Evolutionary conservation across 192 early-diverging fungal genomes (phyloP).

Genomic region (Coemansia sp.): DNA sequence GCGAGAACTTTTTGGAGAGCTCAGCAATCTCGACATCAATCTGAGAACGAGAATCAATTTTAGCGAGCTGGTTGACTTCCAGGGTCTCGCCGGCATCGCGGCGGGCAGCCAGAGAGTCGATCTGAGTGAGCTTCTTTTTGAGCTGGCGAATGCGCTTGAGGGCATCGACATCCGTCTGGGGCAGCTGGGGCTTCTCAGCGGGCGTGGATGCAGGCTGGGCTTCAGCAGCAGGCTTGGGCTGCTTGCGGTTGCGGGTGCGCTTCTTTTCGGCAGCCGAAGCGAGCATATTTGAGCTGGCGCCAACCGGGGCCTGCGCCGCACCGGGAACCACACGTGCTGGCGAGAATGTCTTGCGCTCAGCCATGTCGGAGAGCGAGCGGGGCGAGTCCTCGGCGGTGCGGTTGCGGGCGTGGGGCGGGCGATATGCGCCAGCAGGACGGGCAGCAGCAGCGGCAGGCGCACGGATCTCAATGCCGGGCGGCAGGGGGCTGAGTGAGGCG

Average conservation of each 20-base stretch:
- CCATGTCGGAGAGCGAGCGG: slow-evolving; percentile 42
- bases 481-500: slow-evolving; percentile 70
- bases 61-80: slow-evolving; percentile 59
- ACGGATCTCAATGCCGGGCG: slow-evolving; percentile 49
- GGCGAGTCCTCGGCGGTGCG: slow-evolving; percentile 25
- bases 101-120: slow-evolving; percentile 78
- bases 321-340: slow-evolving; percentile 20
- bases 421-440: slow-evolving; percentile 61
- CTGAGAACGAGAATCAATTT: slow-evolving; percentile 28
- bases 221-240: slow-evolving; percentile 55
- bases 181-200: background rate
- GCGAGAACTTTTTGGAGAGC: slow-evolving; percentile 22
- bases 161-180: slow-evolving; percentile 55
- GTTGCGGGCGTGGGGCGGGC: slow-evolving; percentile 68
- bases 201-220: background rate
- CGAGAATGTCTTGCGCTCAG: slow-evolving; percentile 24
- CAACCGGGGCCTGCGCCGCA: slow-evolving; percentile 32
- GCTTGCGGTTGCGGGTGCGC: slow-evolving; percentile 77
- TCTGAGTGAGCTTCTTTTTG: slow-evolving; percentile 91
- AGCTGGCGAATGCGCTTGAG: slow-evolving; percentile 86
- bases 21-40: slow-evolving; percentile 37
- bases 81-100: slow-evolving; percentile 73
- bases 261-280: slow-evolving; percentile 56
- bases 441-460: slow-evolving; percentile 46
- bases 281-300: slow-evolving; percentile 19